phyloP scores from a whole-genome alignment of 306 rosid genomes.

The Cicer arietinum region DNA sequence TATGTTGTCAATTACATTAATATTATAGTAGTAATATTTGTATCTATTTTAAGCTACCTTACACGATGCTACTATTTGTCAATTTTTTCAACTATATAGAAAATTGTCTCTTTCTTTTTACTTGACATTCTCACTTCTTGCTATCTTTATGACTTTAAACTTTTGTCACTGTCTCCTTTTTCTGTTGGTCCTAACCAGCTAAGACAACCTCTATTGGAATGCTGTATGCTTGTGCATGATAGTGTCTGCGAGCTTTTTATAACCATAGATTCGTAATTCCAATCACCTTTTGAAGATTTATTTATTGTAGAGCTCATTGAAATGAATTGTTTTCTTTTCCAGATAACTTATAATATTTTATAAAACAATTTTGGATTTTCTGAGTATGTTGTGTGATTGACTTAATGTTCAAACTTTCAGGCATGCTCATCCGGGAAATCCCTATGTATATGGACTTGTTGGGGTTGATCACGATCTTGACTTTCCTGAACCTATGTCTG shows the following conservation, averaged over 20 bases:
- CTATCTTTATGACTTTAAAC: background rate
- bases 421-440: slow-evolving; percentile 99
- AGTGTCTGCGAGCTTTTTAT: slow-evolving; percentile 1
- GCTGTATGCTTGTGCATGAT: background rate
- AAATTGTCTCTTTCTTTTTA: background rate
- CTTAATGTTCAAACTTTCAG: slow-evolving; percentile 52
- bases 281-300: background rate
- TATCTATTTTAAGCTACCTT: slow-evolving; percentile 18
- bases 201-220: background rate
- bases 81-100: background rate
- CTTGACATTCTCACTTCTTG: background rate
- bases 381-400: background rate
- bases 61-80: background rate
- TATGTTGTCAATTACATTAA: background rate
- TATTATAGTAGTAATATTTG: background rate
- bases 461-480: slow-evolving; percentile 90
- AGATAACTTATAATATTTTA: background rate
- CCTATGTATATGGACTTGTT: slow-evolving; percentile 94
- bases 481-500: slow-evolving; percentile 99
- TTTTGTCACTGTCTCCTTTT: background rate
- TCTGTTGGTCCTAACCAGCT: slow-evolving; percentile 3
- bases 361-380: slow-evolving; percentile 6
- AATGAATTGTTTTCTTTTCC: slow-evolving; percentile 21
- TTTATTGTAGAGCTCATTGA: background rate
- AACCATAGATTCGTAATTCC: slow-evolving; percentile 10